Evolutionary conservation across 169 alveolate species (phyloP), one percentile per base, ranked within the genome.

Genomic region (Blepharisma undulans): DNA sequence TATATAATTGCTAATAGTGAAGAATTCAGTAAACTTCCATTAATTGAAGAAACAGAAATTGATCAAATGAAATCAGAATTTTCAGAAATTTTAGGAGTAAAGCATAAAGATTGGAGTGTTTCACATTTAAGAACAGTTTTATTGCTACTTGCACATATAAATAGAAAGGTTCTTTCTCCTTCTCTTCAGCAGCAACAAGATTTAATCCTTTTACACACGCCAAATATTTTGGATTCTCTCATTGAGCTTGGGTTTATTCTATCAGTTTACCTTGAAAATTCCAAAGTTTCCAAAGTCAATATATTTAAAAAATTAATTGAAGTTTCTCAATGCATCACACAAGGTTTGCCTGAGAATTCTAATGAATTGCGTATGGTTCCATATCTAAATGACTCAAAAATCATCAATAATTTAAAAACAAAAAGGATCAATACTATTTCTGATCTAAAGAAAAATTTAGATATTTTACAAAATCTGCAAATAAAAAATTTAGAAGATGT

Each of bases 301-400:
- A 66, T 66, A 19, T 66, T n/a, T n/a, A n/a, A n/a, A n/a, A 48
- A 18, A 48, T 48, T 86, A n/a, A 27, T 86, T 12, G 90, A 86
- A 29, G 29, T 86, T 2, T 19, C 82, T 29, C 82, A 86, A 12
- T 34, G 60, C 12, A 19, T 86, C 1, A 60, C 80, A 12, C 82
- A 86, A 86, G 90, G 90, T 0, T 10, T 86, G 25, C 7, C n/a
- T 25, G 16, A 66, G 5, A 82, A 86, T 36, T 18, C 19, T 14
- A 86, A 72, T 25, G n/a, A 60, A 8, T 27, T 60, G 12, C n/a
- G 21, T 7, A 60, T 66, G 82, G 71, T 86, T 14, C 90, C 90
- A 61, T 36, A 86, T 4, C 60, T 86, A n/a, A 36, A 60, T 72
- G 90, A 86, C 21, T 0, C 32, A 21, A 22, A 22, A 8, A 8